A percentile compares a stretch with the other conserved stretches of the same genome.
These are phyloP conservation scores for Cyanidium caldarium DNA, from an alignment of 23 red algal genomes.

Conservation along the genomic window DNA sequence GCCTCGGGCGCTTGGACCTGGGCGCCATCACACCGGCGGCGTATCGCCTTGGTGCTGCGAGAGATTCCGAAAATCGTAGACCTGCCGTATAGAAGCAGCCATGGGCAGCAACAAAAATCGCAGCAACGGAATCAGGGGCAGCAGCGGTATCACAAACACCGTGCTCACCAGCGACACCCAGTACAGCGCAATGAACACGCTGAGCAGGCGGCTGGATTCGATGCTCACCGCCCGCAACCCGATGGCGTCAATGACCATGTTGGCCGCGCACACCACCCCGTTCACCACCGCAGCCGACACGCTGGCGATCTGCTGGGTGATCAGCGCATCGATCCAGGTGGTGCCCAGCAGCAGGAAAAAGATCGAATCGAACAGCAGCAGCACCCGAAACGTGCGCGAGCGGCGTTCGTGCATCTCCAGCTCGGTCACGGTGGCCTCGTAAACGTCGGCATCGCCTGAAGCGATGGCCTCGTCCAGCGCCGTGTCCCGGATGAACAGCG, in stretches of 20 bases:
- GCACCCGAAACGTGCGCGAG: background rate
- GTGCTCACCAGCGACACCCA: constrained; percentile 1
- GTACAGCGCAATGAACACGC: constrained; percentile 5
- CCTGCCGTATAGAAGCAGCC: background rate
- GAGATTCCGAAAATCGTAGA: background rate
- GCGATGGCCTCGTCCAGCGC: constrained; percentile 1
- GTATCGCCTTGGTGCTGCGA: background rate
- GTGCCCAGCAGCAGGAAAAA: background rate
- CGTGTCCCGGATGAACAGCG: constrained; percentile 3
- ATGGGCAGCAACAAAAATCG: background rate
- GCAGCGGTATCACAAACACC: background rate
- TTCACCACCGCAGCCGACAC: background rate
- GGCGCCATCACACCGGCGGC: no score
- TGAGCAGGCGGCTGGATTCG: background rate
- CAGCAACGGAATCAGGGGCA: constrained; percentile 7
- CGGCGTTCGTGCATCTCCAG: constrained; percentile 1
- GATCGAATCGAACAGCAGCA: constrained; percentile 4
- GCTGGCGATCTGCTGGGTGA: background rate
- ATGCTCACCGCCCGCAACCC: background rate
- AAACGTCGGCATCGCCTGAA: background rate
- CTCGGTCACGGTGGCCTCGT: background rate
- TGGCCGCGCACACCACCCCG: background rate
- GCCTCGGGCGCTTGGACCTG: no score
- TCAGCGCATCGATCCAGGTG: background rate
- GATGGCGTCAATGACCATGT: constrained; percentile 2